Evolutionary conservation across 768 basidiomycete genomes (phyloP).

Genomic region (Kwoniella sp.): DNA sequence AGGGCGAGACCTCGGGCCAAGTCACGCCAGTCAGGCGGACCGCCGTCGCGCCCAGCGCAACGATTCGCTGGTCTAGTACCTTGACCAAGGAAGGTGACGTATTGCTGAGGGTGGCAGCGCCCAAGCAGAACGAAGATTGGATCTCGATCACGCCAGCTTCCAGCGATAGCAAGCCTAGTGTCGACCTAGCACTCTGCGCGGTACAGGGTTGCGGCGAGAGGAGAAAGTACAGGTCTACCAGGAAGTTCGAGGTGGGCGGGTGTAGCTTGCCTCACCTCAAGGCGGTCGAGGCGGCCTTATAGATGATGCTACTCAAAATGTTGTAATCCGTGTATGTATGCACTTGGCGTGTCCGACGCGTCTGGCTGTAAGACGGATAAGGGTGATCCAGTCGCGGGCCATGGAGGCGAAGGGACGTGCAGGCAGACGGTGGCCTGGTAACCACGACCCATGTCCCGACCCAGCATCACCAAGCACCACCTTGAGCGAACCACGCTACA

Average conservation of each 20-base stretch:
- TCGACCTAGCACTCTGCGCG: conserved; percentile 17
- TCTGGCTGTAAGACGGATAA: too few relatives aligned
- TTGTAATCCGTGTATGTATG: too few relatives aligned
- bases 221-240: conserved; percentile 37
- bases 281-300: conserved; percentile 22
- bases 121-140: conserved; percentile 25
- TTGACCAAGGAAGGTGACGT: conserved; percentile 26
- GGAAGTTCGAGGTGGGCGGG: conserved; percentile 36
- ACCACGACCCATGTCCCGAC: too few relatives aligned
- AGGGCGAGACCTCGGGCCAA: background rate
- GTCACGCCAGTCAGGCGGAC: conserved; percentile 2
- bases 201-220: conserved; percentile 29
- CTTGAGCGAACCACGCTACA: too few relatives aligned
- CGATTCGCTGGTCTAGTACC: conserved; percentile 30
- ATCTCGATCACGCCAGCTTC: conserved; percentile 6
- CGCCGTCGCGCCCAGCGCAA: background rate
- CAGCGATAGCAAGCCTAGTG: background rate
- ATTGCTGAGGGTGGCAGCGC: conserved; percentile 21
- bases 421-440: too few relatives aligned
- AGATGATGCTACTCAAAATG: too few relatives aligned
- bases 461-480: too few relatives aligned
- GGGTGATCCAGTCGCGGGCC: too few relatives aligned
- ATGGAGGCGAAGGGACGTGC: too few relatives aligned
- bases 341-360: too few relatives aligned
- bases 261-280: conserved; percentile 39